These are phyloP conservation scores for Elongisporangium undulatum DNA, from an alignment of 352 stramenopile species.

Conservation along the genomic window DNA sequence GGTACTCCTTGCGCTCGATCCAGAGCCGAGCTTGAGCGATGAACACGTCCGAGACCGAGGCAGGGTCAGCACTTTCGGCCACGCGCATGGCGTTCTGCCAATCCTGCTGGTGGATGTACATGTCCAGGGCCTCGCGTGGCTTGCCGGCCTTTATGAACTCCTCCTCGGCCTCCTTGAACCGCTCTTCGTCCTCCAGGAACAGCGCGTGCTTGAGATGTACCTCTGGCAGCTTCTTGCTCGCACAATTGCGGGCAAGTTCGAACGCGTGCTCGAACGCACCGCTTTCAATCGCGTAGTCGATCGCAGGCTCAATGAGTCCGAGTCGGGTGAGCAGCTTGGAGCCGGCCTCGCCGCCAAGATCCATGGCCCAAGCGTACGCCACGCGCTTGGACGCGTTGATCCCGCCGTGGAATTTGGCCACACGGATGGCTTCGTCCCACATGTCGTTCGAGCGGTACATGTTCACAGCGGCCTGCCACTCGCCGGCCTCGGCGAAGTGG, in stretches of 20 bases:
- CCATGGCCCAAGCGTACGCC: slow-evolving; percentile 92
- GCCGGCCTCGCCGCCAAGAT: slow-evolving; percentile 86
- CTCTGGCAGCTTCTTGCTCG: slow-evolving; percentile 86
- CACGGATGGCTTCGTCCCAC: slow-evolving; percentile 94
- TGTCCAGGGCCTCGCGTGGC: slow-evolving; percentile 92
- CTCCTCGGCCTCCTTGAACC: slow-evolving; percentile 90
- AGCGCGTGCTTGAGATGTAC: slow-evolving; percentile 93
- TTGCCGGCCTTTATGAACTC: slow-evolving; percentile 93
- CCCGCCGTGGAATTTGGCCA: slow-evolving; percentile 91
- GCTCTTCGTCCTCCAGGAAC: slow-evolving; percentile 92
- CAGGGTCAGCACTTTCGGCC: slow-evolving; percentile 87
- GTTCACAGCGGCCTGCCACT: slow-evolving; percentile 92
- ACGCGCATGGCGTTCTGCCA: slow-evolving; percentile 91
- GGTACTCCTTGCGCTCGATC: slow-evolving; percentile 84
- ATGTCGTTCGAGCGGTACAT: slow-evolving; percentile 94
- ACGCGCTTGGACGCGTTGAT: slow-evolving; percentile 91
- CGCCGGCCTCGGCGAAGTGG: slow-evolving; percentile 88
- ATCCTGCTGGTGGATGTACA: slow-evolving; percentile 95
- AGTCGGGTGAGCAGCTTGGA: slow-evolving; percentile 90
- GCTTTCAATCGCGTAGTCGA: slow-evolving; percentile 92
- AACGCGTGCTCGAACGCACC: slow-evolving; percentile 92
- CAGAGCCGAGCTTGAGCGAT: slow-evolving; percentile 86
- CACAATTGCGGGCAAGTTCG: slow-evolving; percentile 82
- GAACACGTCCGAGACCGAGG: slow-evolving; percentile 88
- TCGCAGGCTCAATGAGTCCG: slow-evolving; percentile 90